phyloP scores from a whole-genome alignment of 164 flowering plant genomes.

The Protea cynaroides region DNA sequence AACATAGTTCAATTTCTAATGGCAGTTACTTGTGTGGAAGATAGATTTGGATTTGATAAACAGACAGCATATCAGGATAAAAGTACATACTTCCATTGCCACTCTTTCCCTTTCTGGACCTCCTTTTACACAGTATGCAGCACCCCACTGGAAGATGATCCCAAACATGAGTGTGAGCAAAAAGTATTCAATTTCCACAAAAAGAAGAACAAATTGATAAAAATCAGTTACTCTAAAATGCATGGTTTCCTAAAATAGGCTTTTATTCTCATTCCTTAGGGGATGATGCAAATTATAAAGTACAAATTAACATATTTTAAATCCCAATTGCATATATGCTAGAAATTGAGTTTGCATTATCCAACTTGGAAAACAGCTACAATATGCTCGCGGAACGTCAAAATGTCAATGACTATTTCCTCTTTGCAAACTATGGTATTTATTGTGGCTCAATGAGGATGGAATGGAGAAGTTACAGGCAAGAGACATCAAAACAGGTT shows the following conservation, averaged over 20 bases:
- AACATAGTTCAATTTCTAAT: neutral
- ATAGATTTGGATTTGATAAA: neutral
- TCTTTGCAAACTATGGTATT: neutral
- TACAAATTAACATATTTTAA: neutral
- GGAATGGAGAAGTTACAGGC: neutral
- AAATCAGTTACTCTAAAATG: neutral
- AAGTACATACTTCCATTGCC: conserved; percentile 70
- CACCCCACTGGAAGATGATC: conserved; percentile 74
- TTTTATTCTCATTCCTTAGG: neutral
- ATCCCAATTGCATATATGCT: neutral
- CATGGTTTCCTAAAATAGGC: neutral
- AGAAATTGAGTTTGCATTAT: neutral
- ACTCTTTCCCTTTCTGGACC: conserved; percentile 66
- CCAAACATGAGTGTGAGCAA: conserved; percentile 3
- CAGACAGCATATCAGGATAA: neutral
- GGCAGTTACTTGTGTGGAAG: neutral
- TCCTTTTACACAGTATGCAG: conserved; percentile 86
- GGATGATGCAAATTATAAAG: neutral
- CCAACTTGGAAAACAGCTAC: too few species aligned
- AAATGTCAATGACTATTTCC: neutral
- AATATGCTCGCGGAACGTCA: neutral
- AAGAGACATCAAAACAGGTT: neutral
- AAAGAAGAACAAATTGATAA: neutral
- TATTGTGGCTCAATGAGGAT: neutral
- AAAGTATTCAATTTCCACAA: neutral